These are phyloP conservation scores for Ziziphus jujuba DNA, from an alignment of 306 rosid species.

Conservation along the genomic window DNA sequence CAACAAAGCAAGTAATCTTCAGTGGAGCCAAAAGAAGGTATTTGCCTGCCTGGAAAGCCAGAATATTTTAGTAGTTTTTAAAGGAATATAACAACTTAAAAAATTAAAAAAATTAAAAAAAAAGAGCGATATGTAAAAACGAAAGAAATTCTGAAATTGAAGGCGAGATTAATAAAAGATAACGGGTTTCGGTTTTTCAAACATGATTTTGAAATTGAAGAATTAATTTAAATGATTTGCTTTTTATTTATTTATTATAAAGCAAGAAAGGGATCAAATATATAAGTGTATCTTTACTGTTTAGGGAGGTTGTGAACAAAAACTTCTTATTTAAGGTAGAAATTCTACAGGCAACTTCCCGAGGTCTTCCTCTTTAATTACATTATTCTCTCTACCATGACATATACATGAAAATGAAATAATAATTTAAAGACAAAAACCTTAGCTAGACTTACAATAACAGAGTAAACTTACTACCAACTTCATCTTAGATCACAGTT, in stretches of 20 bases:
- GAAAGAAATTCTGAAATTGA: no score
- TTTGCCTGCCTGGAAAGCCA: no score
- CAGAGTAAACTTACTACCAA: neutral
- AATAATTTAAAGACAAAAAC: slow-evolving; percentile 24
- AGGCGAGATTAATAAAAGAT: no score
- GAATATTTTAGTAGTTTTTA: no score
- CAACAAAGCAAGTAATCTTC: no score
- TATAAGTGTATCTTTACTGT: neutral
- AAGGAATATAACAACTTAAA: no score
- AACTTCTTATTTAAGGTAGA: slow-evolving; percentile 37
- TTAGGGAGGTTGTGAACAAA: neutral
- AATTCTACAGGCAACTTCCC: slow-evolving; percentile 29
- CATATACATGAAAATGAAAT: slow-evolving; percentile 25
- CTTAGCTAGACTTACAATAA: slow-evolving; percentile 11
- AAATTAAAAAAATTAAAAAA: no score
- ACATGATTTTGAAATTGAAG: no score
- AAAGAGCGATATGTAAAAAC: no score
- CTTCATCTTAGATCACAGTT: slow-evolving; percentile 51
- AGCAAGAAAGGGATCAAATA: neutral
- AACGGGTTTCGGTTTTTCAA: no score
- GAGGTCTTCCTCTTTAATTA: slow-evolving; percentile 51
- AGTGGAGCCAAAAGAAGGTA: no score
- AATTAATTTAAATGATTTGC: no score
- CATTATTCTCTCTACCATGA: slow-evolving; percentile 35
- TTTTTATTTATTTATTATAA: neutral